phyloP scores from a whole-genome alignment of 768 basidiomycete species.

The Amanita pallidorosea region DNA sequence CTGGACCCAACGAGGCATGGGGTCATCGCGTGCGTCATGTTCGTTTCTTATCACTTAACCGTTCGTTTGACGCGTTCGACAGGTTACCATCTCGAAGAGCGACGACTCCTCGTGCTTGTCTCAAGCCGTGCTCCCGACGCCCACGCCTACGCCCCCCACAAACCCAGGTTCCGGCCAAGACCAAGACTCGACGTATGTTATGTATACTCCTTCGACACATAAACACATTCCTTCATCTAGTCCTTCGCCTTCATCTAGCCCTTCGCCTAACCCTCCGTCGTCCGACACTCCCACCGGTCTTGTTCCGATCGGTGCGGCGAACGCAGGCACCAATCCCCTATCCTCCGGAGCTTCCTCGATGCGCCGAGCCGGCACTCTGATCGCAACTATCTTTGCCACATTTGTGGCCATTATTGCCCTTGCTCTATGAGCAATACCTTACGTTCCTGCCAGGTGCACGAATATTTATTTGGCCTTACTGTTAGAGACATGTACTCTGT shows the following conservation, averaged over 20 bases:
- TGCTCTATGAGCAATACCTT: slow-evolving; percentile 24
- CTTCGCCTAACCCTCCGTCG: background rate
- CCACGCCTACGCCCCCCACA: slow-evolving; percentile 7
- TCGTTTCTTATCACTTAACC: background rate
- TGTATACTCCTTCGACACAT: too few relatives aligned
- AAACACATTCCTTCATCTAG: slow-evolving; percentile 8
- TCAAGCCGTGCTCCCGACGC: slow-evolving; percentile 1
- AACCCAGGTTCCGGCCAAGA: slow-evolving; percentile 1
- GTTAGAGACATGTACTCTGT: background rate
- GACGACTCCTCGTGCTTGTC: slow-evolving; percentile 26
- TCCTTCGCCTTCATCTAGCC: background rate
- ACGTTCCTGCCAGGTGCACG: slow-evolving; percentile 1
- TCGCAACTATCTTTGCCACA: slow-evolving; percentile 26
- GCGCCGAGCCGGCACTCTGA: slow-evolving; percentile 29
- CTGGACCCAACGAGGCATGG: slow-evolving; percentile 53
- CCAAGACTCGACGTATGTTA: slow-evolving; percentile 4
- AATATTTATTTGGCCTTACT: background rate
- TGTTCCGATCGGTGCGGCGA: slow-evolving; percentile 32
- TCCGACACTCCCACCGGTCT: slow-evolving; percentile 3
- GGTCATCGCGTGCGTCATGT: slow-evolving; percentile 37
- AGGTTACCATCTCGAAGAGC: slow-evolving; percentile 30
- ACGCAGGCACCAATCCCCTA: slow-evolving; percentile 29
- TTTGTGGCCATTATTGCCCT: slow-evolving; percentile 25
- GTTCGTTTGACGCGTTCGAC: background rate
- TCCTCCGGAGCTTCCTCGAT: slow-evolving; percentile 21